Evolutionary conservation across 768 basidiomycete genomes (phyloP).

Genomic region (Omphalotus guepiniiformis): DNA sequence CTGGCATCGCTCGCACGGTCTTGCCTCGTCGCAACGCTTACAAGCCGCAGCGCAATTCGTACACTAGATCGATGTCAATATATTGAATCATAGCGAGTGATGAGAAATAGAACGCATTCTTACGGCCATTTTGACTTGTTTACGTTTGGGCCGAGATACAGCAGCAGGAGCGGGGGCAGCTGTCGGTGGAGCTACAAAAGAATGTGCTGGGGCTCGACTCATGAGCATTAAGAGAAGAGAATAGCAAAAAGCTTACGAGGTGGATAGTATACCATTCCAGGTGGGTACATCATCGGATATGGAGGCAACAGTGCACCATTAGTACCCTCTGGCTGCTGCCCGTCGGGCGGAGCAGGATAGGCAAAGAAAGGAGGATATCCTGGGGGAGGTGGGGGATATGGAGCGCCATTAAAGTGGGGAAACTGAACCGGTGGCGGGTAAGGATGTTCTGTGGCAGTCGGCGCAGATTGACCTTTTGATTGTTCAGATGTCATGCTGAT

Average conservation of each 20-base stretch:
- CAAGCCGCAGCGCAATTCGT: conserved; percentile 86
- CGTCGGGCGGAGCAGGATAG: conserved; percentile 39
- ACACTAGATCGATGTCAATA: conserved; percentile 36
- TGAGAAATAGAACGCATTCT: conserved; percentile 14
- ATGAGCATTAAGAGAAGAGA: not conserved
- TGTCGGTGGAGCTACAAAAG: conserved; percentile 4
- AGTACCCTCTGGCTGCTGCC: conserved; percentile 29
- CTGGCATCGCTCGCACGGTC: conserved; percentile 86
- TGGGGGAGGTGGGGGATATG: conserved; percentile 28
- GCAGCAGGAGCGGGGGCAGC: conserved; percentile 20
- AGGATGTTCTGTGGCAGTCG: conserved; percentile 3
- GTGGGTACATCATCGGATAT: conserved; percentile 36
- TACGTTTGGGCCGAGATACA: conserved; percentile 59
- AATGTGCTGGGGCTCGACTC: not conserved
- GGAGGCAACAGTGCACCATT: conserved; percentile 29
- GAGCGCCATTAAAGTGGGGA: conserved; percentile 15
- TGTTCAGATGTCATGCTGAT: conserved; percentile 7
- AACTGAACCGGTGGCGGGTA: conserved; percentile 1
- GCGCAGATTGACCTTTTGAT: not conserved
- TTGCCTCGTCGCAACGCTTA: conserved; percentile 84
- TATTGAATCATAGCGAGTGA: not conserved
- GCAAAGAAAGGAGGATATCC: conserved; percentile 34
- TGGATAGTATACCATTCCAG: conserved; percentile 38
- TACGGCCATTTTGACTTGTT: conserved; percentile 85
- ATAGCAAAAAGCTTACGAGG: conserved; percentile 30